These are phyloP conservation scores for Cytospora paraplurivora DNA, from an alignment of 2,329 filamentous ascomycete species.

Conservation along the genomic window DNA sequence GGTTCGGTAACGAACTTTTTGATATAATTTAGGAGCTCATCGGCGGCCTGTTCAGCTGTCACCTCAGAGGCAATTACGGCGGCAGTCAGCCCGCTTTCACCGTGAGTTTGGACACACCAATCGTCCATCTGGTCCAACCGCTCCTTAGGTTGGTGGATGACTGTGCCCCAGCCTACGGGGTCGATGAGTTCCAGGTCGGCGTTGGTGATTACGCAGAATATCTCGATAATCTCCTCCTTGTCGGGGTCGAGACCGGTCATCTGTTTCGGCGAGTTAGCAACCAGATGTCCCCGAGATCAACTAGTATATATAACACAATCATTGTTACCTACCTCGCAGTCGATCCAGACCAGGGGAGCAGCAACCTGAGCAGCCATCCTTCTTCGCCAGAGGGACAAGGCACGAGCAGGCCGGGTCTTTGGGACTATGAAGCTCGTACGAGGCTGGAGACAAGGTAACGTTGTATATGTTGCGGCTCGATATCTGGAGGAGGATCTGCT, in stretches of 20 bases:
- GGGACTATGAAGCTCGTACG: neutral
- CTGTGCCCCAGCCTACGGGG: conserved; percentile 72
- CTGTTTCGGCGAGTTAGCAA: conserved; percentile 47
- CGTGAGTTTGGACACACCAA: conserved; percentile 86
- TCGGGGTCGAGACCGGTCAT: conserved; percentile 88
- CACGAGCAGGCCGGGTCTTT: neutral
- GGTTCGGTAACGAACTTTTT: conserved; percentile 67
- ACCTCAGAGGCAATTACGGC: conserved; percentile 73
- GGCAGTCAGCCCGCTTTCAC: conserved; percentile 76
- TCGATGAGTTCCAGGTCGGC: conserved; percentile 76
- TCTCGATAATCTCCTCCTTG: conserved; percentile 83
- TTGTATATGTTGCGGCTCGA: conserved; percentile 18
- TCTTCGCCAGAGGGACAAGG: neutral
- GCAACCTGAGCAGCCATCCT: conserved; percentile 31
- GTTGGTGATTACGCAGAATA: conserved; percentile 90
- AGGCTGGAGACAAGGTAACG: conserved; percentile 17
- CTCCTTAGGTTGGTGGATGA: conserved; percentile 72
- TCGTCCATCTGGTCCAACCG: conserved; percentile 78
- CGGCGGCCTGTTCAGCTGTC: conserved; percentile 71
- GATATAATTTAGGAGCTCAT: conserved; percentile 76
- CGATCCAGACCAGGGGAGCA: conserved; percentile 82
- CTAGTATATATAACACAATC: neutral
- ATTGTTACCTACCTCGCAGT: conserved; percentile 55
- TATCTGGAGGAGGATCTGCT: conserved; percentile 11
- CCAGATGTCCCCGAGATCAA: conserved; percentile 7